These are phyloP conservation scores for Macrophomina tecta DNA, from an alignment of 2,329 filamentous ascomycete genomes.

Conservation along the genomic window DNA sequence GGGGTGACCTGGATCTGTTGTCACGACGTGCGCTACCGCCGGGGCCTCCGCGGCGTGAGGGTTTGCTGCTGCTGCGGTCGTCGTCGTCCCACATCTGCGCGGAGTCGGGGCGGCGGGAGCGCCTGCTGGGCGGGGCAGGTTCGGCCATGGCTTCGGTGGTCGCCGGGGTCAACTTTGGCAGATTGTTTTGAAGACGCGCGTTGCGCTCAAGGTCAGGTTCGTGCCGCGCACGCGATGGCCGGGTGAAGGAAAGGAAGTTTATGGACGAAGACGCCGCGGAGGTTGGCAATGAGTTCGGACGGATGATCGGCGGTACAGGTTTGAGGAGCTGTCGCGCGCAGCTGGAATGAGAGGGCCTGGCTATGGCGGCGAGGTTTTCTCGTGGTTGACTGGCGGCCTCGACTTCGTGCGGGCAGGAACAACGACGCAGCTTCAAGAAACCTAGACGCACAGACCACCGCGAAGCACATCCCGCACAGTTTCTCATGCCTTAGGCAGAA, in stretches of 20 bases:
- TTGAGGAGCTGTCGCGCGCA: neutral
- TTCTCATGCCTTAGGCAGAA: neutral
- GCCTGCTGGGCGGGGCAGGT: conserved; percentile 26
- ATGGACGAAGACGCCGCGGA: too few relatives aligned
- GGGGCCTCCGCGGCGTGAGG: neutral
- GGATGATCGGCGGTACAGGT: too few relatives aligned
- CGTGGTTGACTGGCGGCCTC: neutral
- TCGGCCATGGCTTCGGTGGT: conserved; percentile 28
- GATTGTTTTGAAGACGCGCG: too few relatives aligned
- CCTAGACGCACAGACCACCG: conserved; percentile 3
- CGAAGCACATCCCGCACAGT: neutral
- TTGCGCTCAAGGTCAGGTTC: too few relatives aligned
- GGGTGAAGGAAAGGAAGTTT: neutral
- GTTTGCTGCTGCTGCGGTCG: conserved; percentile 10
- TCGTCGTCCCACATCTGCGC: conserved; percentile 30
- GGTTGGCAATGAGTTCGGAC: too few relatives aligned
- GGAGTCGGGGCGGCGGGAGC: conserved; percentile 29
- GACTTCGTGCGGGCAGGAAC: neutral
- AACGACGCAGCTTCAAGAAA: neutral
- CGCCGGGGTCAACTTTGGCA: neutral
- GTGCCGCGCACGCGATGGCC: neutral
- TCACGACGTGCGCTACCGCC: conserved; percentile 32
- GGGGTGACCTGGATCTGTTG: conserved; percentile 35
- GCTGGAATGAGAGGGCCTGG: neutral
- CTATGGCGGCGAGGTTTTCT: neutral